Conservation (phyloP, 192 early-diverging fungal species). For the Dimargaris xerosporica region DNA sequence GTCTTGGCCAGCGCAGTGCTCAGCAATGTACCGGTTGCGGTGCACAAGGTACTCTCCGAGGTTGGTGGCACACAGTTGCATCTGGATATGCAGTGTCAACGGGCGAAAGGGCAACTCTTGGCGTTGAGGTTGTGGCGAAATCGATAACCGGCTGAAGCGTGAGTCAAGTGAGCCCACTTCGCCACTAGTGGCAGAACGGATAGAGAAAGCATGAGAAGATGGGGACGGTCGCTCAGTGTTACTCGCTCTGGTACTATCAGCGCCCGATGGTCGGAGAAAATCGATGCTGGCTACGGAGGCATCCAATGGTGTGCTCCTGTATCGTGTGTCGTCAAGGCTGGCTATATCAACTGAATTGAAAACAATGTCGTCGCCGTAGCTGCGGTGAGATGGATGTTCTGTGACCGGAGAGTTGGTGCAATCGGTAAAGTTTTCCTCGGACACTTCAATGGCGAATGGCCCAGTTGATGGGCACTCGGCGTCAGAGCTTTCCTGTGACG, state of each 20-base stretch:
- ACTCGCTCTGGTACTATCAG: not conserved
- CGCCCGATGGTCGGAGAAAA: not conserved
- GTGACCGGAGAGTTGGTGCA: not conserved
- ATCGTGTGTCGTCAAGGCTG: too few relatives aligned
- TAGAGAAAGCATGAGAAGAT: not conserved
- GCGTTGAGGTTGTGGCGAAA: not conserved
- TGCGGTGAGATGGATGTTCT: not conserved
- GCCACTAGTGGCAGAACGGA: not conserved
- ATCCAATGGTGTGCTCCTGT: too few relatives aligned
- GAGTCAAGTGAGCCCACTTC: not conserved
- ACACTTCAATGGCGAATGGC: not conserved
- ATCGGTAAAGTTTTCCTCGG: not conserved
- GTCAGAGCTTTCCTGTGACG: not conserved
- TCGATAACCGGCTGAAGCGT: not conserved
- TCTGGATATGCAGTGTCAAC: constrained; percentile 61
- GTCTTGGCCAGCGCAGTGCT: constrained; percentile 13
- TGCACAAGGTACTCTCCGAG: constrained; percentile 48
- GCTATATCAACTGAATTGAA: too few relatives aligned
- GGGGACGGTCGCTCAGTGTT: too few relatives aligned
- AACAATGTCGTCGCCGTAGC: not conserved
- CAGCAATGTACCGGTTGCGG: constrained; percentile 39
- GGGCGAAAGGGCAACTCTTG: not conserved
- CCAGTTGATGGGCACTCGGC: not conserved
- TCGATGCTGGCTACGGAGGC: too few relatives aligned
- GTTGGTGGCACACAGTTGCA: constrained; percentile 80